Evolutionary conservation across 495 filamentous ascomycete genomes (phyloP).

Genomic region (Penicillium riverlandense): DNA sequence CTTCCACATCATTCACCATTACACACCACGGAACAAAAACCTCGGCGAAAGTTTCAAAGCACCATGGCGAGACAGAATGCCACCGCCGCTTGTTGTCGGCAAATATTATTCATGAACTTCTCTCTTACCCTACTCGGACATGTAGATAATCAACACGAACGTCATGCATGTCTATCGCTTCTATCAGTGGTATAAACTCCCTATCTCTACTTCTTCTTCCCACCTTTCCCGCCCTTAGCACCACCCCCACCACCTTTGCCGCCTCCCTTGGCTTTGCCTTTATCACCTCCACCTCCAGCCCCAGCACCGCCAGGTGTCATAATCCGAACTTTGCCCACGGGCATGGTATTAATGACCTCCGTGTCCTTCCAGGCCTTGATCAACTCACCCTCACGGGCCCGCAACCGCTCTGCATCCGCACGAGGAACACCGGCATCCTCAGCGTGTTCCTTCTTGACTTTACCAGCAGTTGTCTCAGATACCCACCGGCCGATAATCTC

Average conservation of each 20-base stretch:
- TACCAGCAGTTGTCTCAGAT: slow-evolving; percentile 39
- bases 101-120: too few relatives aligned
- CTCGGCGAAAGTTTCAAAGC: too few relatives aligned
- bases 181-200: too few relatives aligned
- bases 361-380: slow-evolving; percentile 72
- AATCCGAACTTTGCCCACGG: slow-evolving; percentile 79
- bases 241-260: slow-evolving; percentile 22
- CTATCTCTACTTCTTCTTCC: slow-evolving; percentile 30
- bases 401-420: slow-evolving; percentile 66
- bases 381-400: slow-evolving; percentile 74
- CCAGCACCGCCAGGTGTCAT: slow-evolving; percentile 50
- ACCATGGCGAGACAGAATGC: too few relatives aligned
- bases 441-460: slow-evolving; percentile 42
- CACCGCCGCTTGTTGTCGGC: too few relatives aligned
- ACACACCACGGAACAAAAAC: too few relatives aligned
- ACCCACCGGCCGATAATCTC: slow-evolving; percentile 77
- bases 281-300: slow-evolving; percentile 36
- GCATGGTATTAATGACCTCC: slow-evolving; percentile 74
- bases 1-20: too few relatives aligned
- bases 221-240: slow-evolving; percentile 36
- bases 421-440: slow-evolving; percentile 47
- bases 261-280: slow-evolving; percentile 39
- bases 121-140: too few relatives aligned
- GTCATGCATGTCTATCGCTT: too few relatives aligned
- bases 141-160: too few relatives aligned